phyloP scores from a whole-genome alignment of 2,329 filamentous ascomycete genomes.

The Scedosporium minutisporum region DNA sequence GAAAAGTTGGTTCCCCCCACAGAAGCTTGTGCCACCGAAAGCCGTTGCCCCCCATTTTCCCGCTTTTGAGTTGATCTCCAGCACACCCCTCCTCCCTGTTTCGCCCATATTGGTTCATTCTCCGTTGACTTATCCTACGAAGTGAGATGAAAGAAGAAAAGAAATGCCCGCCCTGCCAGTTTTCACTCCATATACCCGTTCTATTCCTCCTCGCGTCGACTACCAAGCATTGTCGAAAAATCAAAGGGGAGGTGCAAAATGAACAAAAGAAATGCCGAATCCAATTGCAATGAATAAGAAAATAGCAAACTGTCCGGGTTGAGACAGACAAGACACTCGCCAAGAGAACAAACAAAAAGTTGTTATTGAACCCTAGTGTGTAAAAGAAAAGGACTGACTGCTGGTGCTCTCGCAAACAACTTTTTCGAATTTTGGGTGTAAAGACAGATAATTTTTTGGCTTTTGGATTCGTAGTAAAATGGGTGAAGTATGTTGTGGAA shows the following conservation, averaged over 20 bases:
- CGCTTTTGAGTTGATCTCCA: too few species aligned
- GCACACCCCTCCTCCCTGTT: neutral
- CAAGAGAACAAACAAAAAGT: slow-evolving; percentile 5
- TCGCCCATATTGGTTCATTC: neutral
- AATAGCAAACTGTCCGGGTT: slow-evolving; percentile 7
- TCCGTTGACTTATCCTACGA: neutral
- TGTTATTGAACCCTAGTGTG: neutral
- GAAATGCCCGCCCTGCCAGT: neutral
- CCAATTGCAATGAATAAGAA: neutral
- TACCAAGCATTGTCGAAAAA: neutral
- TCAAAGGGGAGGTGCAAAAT: neutral
- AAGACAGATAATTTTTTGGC: neutral
- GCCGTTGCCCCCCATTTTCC: too few species aligned
- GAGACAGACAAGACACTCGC: neutral
- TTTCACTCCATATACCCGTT: neutral
- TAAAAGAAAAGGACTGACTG: neutral
- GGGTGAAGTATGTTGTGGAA: neutral
- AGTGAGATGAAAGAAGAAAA: neutral
- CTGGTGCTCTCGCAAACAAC: neutral
- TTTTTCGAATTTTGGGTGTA: neutral
- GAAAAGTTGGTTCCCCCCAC: neutral
- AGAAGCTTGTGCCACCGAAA: too few species aligned
- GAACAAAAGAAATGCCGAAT: neutral
- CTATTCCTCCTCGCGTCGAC: neutral
- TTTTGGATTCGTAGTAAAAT: neutral